Evolutionary conservation across 208 protist genomes (phyloP).

Genomic region (Porcisia hertigi): DNA sequence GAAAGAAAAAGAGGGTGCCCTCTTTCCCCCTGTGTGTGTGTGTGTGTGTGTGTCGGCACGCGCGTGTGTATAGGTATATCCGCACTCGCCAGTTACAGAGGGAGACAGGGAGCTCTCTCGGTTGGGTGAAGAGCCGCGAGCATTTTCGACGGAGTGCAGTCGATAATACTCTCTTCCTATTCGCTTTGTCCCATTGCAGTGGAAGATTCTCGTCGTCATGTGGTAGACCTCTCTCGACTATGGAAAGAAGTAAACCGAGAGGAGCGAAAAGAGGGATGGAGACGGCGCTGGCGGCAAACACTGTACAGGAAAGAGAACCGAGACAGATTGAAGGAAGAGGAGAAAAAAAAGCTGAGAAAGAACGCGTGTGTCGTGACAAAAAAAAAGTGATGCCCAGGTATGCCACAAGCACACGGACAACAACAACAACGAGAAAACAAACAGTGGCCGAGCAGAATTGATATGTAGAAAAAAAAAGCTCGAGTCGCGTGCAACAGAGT

Average conservation of each 20-base stretch:
- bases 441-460: not conserved
- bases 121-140: not conserved
- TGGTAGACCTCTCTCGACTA: too few relatives aligned
- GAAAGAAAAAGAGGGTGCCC: not conserved
- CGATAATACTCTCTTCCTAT: not conserved
- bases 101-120: not conserved
- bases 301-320: too few relatives aligned
- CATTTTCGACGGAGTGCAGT: not conserved
- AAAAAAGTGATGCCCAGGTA: not conserved
- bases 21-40: not conserved
- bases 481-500: not conserved
- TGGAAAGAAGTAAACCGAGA: too few relatives aligned
- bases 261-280: too few relatives aligned
- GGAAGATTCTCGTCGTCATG: too few relatives aligned
- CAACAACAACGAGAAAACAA: not conserved
- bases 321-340: too few relatives aligned
- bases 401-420: not conserved
- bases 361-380: too few relatives aligned
- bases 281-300: too few relatives aligned
- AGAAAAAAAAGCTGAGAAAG: too few relatives aligned
- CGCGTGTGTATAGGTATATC: too few relatives aligned
- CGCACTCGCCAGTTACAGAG: not conserved
- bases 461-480: not conserved
- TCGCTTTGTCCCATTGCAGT: not conserved
- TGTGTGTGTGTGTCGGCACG: not conserved